Evolutionary conservation across 805 yeast genomes (phyloP), one percentile per base, ranked within the genome.

Genomic region (Candida sanyiensis): DNA sequence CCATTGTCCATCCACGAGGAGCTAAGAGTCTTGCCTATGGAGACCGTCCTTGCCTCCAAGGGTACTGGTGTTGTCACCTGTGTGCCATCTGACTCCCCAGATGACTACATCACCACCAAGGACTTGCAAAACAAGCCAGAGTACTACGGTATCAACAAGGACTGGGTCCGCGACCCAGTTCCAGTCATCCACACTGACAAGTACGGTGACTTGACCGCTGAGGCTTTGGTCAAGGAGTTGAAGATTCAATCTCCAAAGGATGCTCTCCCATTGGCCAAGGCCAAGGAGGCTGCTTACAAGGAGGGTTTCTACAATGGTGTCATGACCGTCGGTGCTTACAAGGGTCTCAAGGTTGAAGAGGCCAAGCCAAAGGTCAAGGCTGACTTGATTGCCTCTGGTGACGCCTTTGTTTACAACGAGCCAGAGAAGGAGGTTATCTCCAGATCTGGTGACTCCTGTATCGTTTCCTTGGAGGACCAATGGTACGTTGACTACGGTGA

Each of bases 21-120:
- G 51, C 69, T 93, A 49, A 74, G 93, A 54, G 83, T 93, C 41
- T 73, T 93, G 49, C 98, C 98, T 51, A 93, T 93, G 98, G 97
- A 90, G 64, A 87, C 97, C 27, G 90, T 93, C 40, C 72, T 90
- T 61, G 94, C 95, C 28, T 72, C 79, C 40, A 93, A 93, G 70
- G 98, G 98, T 75, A 93, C 97, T 33, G 98, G 97, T 70, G 97
- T 93, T 33, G 98, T 93, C 42, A 90, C 97, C 6, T 93, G 96
- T 70, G 97, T 89, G 47, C 98, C 97, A 46, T 82, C 96, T n/a
- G 96, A 89, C 64, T 89, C 97, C 42, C 97, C 98, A 45, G 98
- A 93, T 69, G 98, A 93, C 69, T 93, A 56, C 59, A 80, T 90
- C 64, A 93, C 96, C 44, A 75, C 83, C 35, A 72, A 70, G 54